Evolutionary conservation across 2,329 filamentous ascomycete genomes (phyloP), one percentile per base, ranked within the genome.

Genomic region (Graphiopsis chlorocephala): DNA sequence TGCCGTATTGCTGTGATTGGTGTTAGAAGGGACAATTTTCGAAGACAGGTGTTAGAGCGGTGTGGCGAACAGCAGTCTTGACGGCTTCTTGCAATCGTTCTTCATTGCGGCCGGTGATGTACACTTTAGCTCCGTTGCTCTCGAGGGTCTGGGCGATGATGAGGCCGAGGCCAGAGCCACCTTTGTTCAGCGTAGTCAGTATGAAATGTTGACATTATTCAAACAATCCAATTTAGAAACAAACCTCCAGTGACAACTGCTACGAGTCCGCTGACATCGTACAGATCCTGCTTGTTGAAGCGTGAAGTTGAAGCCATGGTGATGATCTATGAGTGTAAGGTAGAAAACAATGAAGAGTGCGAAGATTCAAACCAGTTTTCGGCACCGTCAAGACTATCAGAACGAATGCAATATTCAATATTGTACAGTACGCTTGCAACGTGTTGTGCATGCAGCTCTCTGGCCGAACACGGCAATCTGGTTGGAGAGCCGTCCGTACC

Each of bases 51-150:
- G 6, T 26, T 53, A 4, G 20, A 23, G 28, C 52, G 31, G 17
- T 56, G 29, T 56, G 52, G 67, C 67, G 56, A 58, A 72, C 72
- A n/a, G 72, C 72, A 52, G 68, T 61, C 45, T 72, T 72, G 25
- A 77, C 76, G n/a, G 79, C 78, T 50, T 77, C 72, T 56, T 79
- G 68, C 42, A 82, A 78, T 52, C 76, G 75, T 48, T 78, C 75
- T 35, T 73, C 68, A 26, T 80, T 76, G 42, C 80, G 77, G 48
- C 80, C 80, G 28, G 81, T 78, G 64, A 82, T 75, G 72, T 81
- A 82, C 63, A 82, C 73, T 64, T 79, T 80, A 3, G 75, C 71
- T 5, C 79, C 67, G 72, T 78, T 71, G 72, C 77, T 63, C 76
- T 78, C 74, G n/a, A 82, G 75, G 3, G 80, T 72, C 8, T 77